Conservation (phyloP, 768 basidiomycete species). For the Termitomyces sp. region DNA sequence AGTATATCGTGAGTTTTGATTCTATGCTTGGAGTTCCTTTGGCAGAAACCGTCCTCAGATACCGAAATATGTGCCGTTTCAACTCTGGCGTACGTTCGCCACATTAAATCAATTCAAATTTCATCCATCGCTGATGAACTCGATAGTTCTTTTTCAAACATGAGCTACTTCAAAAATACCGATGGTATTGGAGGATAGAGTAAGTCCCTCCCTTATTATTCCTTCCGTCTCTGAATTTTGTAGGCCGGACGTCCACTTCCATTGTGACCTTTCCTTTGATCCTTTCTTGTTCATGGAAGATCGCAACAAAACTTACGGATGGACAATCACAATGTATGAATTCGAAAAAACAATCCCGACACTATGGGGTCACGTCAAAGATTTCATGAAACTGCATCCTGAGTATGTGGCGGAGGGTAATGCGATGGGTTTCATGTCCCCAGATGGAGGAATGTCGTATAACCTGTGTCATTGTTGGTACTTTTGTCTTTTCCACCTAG, state of each 20-base stretch:
- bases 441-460: conserved; percentile 32
- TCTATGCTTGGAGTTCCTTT: neutral
- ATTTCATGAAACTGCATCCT: conserved; percentile 54
- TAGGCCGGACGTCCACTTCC: conserved; percentile 71
- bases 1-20: conserved; percentile 23
- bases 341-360: conserved; percentile 75
- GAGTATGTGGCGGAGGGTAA: conserved; percentile 54
- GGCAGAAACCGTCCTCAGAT: conserved; percentile 35
- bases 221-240: conserved; percentile 20
- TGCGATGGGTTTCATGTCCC: conserved; percentile 59
- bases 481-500: conserved; percentile 26
- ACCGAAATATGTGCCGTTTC: conserved; percentile 76
- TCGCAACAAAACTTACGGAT: conserved; percentile 68
- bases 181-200: conserved; percentile 69
- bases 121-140: neutral
- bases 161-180: conserved; percentile 57
- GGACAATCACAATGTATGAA: conserved; percentile 74
- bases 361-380: conserved; percentile 68
- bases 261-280: conserved; percentile 63
- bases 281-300: conserved; percentile 77
- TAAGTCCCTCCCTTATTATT: conserved; percentile 19
- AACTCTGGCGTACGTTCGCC: conserved; percentile 54
- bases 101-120: neutral
- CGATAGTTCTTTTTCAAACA: conserved; percentile 72
- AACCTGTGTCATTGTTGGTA: conserved; percentile 75